phyloP scores from a whole-genome alignment of 805 yeast species.

The Zygoascus flipseniorum region DNA sequence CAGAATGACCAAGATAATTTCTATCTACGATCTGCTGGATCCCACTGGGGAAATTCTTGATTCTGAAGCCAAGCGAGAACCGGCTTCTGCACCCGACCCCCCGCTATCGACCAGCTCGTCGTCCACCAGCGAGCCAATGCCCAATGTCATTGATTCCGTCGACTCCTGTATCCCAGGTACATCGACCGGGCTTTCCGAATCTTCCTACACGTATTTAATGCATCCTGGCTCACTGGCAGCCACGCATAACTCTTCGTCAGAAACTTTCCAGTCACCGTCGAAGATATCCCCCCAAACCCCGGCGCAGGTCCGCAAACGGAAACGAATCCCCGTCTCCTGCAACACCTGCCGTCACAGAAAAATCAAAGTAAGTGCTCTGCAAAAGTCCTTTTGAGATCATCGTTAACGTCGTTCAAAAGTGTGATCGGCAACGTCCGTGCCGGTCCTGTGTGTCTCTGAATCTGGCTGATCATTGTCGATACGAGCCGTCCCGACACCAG shows the following conservation, averaged over 20 bases:
- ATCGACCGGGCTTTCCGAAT: background rate
- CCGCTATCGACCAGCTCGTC: too few relatives aligned
- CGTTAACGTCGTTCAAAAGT: too few relatives aligned
- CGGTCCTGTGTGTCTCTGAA: slow-evolving; percentile 13
- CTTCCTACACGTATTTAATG: too few relatives aligned
- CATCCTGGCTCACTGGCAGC: too few relatives aligned
- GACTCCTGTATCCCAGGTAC: background rate
- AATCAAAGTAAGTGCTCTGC: slow-evolving; percentile 10
- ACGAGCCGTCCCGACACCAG: background rate
- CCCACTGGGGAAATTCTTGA: background rate
- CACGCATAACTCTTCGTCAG: too few relatives aligned
- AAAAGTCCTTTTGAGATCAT: background rate
- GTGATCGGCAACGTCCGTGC: slow-evolving; percentile 18
- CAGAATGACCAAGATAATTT: background rate
- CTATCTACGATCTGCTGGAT: slow-evolving; percentile 2
- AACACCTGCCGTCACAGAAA: slow-evolving; percentile 16
- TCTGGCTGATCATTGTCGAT: slow-evolving; percentile 6
- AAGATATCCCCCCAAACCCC: background rate
- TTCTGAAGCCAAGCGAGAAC: background rate
- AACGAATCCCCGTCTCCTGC: slow-evolving; percentile 15
- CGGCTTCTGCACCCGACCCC: background rate
- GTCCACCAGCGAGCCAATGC: too few relatives aligned
- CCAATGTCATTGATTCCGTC: too few relatives aligned
- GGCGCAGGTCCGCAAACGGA: slow-evolving; percentile 3
- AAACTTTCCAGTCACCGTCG: too few relatives aligned